phyloP scores from a whole-genome alignment of 2,329 filamentous ascomycete genomes.

The Capronia coronata region DNA sequence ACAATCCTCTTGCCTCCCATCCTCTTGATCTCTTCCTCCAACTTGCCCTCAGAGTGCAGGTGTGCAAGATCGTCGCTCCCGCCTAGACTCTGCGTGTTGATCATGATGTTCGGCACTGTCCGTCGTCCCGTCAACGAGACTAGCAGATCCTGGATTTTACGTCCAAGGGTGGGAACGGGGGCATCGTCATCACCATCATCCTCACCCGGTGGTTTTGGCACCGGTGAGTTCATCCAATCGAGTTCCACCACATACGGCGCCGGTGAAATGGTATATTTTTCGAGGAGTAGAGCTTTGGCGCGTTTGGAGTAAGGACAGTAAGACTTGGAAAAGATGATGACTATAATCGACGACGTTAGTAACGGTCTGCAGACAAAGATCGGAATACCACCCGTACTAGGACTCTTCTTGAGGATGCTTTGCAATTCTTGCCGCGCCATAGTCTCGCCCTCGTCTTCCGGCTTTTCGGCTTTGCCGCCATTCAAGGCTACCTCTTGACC shows the following conservation, averaged over 20 bases:
- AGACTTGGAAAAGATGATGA: conserved; percentile 93
- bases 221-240: conserved; percentile 56
- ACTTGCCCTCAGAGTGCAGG: conserved; percentile 59
- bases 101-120: conserved; percentile 87
- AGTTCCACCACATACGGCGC: conserved; percentile 84
- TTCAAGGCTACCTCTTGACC: conserved; percentile 7
- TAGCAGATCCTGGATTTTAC: conserved; percentile 64
- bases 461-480: conserved; percentile 18
- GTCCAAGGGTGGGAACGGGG: conserved; percentile 52
- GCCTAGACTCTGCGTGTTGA: conserved; percentile 82
- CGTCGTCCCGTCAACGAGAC: conserved; percentile 66
- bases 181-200: conserved; percentile 15
- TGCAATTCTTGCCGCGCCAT: conserved; percentile 67
- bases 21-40: conserved; percentile 65
- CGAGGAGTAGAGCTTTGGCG: conserved; percentile 77
- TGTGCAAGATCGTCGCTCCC: conserved; percentile 79
- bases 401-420: conserved; percentile 75
- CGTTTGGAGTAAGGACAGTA: conserved; percentile 82
- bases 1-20: conserved; percentile 63
- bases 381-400: conserved; percentile 60
- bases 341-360: conserved; percentile 41
- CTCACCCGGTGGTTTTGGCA: conserved; percentile 16
- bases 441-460: conserved; percentile 47
- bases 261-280: conserved; percentile 77
- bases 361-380: neutral